These are phyloP conservation scores for Fusarium sp. DNA, from an alignment of 2,329 filamentous ascomycete species.

Conservation along the genomic window DNA sequence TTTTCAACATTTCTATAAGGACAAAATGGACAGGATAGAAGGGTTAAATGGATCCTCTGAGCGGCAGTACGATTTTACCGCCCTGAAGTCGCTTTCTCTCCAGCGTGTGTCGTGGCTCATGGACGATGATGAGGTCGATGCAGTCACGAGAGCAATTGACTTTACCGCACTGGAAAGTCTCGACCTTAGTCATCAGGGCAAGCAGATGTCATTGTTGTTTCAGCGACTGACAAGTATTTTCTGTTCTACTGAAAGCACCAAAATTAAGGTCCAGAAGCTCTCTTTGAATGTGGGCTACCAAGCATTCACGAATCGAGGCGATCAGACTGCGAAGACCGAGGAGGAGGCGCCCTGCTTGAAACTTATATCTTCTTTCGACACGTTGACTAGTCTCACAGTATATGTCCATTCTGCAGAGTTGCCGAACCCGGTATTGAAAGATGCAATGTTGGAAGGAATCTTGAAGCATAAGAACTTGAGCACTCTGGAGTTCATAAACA, in stretches of 20 bases:
- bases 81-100: constrained; percentile 25
- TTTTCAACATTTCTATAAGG: background rate
- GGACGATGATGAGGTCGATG: background rate
- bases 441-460: constrained; percentile 21
- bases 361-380: constrained; percentile 35
- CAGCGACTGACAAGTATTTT: background rate
- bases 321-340: background rate
- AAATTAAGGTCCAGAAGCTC: constrained; percentile 12
- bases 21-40: fast-evolving
- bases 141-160: constrained; percentile 18
- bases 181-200: background rate
- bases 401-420: background rate
- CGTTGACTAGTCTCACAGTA: constrained; percentile 7
- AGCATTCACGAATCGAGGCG: fast-evolving
- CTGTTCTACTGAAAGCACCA: background rate
- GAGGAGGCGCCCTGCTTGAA: background rate
- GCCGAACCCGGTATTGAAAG: background rate
- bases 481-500: constrained; percentile 4
- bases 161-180: constrained; percentile 22
- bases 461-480: constrained; percentile 31
- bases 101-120: background rate
- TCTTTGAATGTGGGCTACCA: background rate
- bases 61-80: background rate
- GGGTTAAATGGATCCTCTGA: background rate
- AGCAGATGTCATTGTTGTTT: background rate